These are phyloP conservation scores for Aureobasidium sp. DNA, from an alignment of 2,329 filamentous ascomycete genomes.

Conservation along the genomic window DNA sequence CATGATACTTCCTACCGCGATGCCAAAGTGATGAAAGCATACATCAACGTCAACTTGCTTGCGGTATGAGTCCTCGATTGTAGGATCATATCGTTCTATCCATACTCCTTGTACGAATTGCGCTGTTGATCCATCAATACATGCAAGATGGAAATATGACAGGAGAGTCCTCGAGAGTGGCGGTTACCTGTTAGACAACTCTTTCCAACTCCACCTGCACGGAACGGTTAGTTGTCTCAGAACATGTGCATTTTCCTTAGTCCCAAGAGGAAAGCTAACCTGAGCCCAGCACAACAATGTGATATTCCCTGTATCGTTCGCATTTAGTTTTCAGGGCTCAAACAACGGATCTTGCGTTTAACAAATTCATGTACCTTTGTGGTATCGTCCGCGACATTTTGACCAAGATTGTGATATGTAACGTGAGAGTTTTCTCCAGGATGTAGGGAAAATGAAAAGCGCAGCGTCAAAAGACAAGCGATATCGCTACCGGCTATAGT, in stretches of 20 bases:
- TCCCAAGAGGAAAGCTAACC: too few species aligned
- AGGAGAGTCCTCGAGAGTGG: too few species aligned
- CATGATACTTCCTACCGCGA: too few species aligned
- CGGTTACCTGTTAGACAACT: conserved; percentile 89
- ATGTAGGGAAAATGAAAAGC: background rate
- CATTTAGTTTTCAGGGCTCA: background rate
- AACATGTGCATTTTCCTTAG: too few species aligned
- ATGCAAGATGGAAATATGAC: background rate
- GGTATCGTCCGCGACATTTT: conserved; percentile 27
- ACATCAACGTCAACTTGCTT: conserved; percentile 71
- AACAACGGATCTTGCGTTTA: background rate
- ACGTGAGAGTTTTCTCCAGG: too few species aligned
- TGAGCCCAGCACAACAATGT: conserved; percentile 75
- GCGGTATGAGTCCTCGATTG: conserved; percentile 56
- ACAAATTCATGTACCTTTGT: conserved; percentile 22
- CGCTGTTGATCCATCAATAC: conserved; percentile 44
- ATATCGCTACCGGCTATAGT: too few species aligned
- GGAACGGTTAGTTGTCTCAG: conserved; percentile 3
- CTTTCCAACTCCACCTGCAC: conserved; percentile 80
- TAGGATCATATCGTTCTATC: conserved; percentile 68
- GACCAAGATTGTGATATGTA: too few species aligned
- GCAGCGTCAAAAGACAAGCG: background rate
- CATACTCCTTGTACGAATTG: conserved; percentile 93
- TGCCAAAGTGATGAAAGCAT: too few species aligned
- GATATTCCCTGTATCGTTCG: conserved; percentile 54